Base-by-base conservation (phyloP, 2,329 filamentous ascomycete species). In the Huntiella savannae region DNA sequence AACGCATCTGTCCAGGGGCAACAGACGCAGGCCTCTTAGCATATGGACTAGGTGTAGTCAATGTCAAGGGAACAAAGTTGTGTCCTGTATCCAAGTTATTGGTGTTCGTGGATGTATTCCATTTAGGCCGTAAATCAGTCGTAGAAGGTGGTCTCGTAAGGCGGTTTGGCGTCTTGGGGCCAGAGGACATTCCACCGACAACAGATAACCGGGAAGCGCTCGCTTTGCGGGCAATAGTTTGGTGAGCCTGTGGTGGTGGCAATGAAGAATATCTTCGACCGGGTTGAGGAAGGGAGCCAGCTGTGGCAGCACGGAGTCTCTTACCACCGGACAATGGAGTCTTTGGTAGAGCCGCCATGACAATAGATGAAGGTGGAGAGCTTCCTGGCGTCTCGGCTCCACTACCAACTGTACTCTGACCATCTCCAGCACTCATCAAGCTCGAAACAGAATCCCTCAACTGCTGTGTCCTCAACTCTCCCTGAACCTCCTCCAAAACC, bases 381-480 rank as follows among this genome's bases (percentile, higher is more conserved):
- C 75, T 83, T 40, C 77, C 75, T 0, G 79, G 79, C 0, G 79
- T 83, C 33, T 79, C 84, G 40, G 77, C 63, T 40, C 73, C 71
- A 55, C 82, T 88, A 51, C 71, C 77, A 33, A 45, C 33, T 7
- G 73, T 63, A 2, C 78, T 73, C 2, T 82, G 86, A 45, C 75
- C 72, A 56, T 92, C 85, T 28, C 22, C 22, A 53, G 82, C 82
- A 3, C 93, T 68, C 60, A 95, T 84, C n/a, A 49, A 32, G 54
- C 83, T 95, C 0, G 87, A 95, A 48, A 96, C 80, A 0, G 88
- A 95, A 59, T 96, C 88, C 40, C 88, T 75, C 42, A 95, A 68
- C 54, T 88, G 82, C 56, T 86, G 82, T 45, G 74, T 77, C 52
- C 70, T 72, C 44, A 65, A 66, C 49, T 75, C 72, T 5, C 63